Evolutionary conservation across 1,139 yeast genomes (phyloP).

Genomic region (Yamadazyma kanchanaburiensis): DNA sequence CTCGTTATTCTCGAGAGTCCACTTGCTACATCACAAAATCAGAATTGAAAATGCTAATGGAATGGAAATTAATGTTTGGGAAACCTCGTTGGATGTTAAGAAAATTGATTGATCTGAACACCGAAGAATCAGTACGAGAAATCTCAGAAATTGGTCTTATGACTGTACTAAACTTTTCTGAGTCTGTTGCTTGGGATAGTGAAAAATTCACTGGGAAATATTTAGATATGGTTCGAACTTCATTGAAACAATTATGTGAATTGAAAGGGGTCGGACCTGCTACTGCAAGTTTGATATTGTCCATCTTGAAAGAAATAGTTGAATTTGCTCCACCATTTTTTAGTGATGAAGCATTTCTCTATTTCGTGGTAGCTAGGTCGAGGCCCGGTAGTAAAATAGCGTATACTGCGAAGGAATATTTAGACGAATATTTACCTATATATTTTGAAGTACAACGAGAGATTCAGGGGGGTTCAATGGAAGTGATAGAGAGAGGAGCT

Average conservation of each 20-base stretch:
- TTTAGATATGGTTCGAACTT: conserved; percentile 15
- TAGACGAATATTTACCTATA: conserved; percentile 29
- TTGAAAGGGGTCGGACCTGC: conserved; percentile 52
- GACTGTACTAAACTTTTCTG: conserved; percentile 16
- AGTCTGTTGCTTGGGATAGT: not conserved
- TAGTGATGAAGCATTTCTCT: conserved; percentile 44
- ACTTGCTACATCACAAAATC: conserved; percentile 28
- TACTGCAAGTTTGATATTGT: conserved; percentile 42
- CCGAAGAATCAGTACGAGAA: conserved; percentile 20
- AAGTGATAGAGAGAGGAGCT: conserved; percentile 30
- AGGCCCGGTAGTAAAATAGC: conserved; percentile 34
- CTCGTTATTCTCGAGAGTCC: conserved; percentile 17
- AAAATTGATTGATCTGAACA: conserved; percentile 38
- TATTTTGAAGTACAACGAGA: conserved; percentile 3
- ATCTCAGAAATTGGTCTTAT: conserved; percentile 28
- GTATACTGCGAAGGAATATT: conserved; percentile 41
- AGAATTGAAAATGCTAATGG: conserved; percentile 41
- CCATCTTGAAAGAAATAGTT: conserved; percentile 23
- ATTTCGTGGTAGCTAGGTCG: conserved; percentile 26
- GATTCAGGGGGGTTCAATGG: conserved; percentile 12
- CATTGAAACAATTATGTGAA: conserved; percentile 29
- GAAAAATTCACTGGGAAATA: conserved; percentile 11
- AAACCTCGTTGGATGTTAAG: conserved; percentile 44
- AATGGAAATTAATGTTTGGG: conserved; percentile 50
- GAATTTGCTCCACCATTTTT: conserved; percentile 42